phyloP scores from a whole-genome alignment of 1,139 yeast genomes.

The Lodderomyces orthopsilosis region DNA sequence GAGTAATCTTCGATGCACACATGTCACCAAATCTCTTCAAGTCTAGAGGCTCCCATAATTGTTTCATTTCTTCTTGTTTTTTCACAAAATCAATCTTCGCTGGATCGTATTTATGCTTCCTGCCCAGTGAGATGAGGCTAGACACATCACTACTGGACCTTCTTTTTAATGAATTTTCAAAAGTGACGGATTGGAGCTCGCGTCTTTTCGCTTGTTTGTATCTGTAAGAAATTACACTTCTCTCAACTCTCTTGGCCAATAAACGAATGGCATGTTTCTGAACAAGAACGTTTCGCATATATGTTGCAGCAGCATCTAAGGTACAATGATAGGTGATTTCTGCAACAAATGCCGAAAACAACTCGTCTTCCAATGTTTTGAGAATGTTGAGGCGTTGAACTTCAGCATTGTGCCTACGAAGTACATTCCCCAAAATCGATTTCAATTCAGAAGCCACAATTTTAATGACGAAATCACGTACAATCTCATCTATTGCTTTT shows the following conservation, averaged over 20 bases:
- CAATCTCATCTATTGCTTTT: conserved; percentile 22
- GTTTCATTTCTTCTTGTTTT: conserved; percentile 31
- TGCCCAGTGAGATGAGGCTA: conserved; percentile 5
- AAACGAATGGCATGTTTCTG: conserved; percentile 24
- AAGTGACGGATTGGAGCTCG: conserved; percentile 42
- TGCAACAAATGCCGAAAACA: conserved; percentile 58
- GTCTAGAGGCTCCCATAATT: conserved; percentile 43
- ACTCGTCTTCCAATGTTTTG: conserved; percentile 40
- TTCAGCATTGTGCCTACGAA: conserved; percentile 20
- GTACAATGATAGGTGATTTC: conserved; percentile 49
- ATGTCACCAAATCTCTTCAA: conserved; percentile 21
- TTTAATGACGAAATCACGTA: conserved; percentile 28
- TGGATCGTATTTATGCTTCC: conserved; percentile 11
- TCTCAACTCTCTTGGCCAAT: conserved; percentile 25
- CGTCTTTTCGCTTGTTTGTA: conserved; percentile 31
- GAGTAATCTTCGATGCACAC: conserved; percentile 24
- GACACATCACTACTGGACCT: conserved; percentile 13
- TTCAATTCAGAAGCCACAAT: conserved; percentile 30
- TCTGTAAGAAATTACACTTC: conserved; percentile 20
- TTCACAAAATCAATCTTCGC: conserved; percentile 16
- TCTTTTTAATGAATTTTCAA: conserved; percentile 26
- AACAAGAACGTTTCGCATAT: conserved; percentile 22
- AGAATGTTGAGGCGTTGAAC: conserved; percentile 31
- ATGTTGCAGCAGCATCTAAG: conserved; percentile 42
- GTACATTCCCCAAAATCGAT: conserved; percentile 23